Percentiles rank a stretch among this genome's conserved stretches.
Conservation (phyloP, 352 stramenopile genomes). For the Phytophthora vignae region DNA sequence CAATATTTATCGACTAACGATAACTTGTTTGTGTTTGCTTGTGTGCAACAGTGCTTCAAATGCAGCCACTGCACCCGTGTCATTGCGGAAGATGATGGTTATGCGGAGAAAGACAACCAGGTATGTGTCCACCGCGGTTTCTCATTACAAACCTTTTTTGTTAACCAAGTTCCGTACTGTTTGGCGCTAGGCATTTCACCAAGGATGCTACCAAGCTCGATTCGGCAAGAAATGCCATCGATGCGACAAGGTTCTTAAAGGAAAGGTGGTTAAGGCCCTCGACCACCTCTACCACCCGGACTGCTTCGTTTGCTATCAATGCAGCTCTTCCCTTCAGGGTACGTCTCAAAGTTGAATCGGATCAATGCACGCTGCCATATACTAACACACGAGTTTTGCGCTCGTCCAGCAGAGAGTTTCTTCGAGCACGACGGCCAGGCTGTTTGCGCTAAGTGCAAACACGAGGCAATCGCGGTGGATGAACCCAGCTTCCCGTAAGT, state of each 20-base stretch:
- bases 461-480: conserved; percentile 66
- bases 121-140: conserved; percentile 26
- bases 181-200: conserved; percentile 68
- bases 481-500: conserved; percentile 60
- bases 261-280: conserved; percentile 87
- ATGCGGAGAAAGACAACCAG: conserved; percentile 84
- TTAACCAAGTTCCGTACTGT: not conserved
- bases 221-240: conserved; percentile 86
- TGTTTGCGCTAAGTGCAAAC: conserved; percentile 83
- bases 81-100: conserved; percentile 83
- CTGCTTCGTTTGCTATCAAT: conserved; percentile 86
- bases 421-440: conserved; percentile 82
- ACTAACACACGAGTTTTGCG: conserved; percentile 23
- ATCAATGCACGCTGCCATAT: conserved; percentile 6
- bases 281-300: conserved; percentile 87
- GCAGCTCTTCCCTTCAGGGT: conserved; percentile 81
- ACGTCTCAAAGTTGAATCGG: conserved; percentile 2
- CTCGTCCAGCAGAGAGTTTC: conserved; percentile 75
- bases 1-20: not conserved
- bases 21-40: not conserved
- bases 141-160: not conserved
- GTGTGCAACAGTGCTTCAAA: conserved; percentile 72
- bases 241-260: conserved; percentile 81
- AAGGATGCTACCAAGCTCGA: conserved; percentile 78
- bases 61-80: conserved; percentile 75